Percentiles rank a stretch among this genome's conserved stretches.
phyloP scores from a whole-genome alignment of 2,329 filamentous ascomycete genomes.

The Colletotrichum siamense region DNA sequence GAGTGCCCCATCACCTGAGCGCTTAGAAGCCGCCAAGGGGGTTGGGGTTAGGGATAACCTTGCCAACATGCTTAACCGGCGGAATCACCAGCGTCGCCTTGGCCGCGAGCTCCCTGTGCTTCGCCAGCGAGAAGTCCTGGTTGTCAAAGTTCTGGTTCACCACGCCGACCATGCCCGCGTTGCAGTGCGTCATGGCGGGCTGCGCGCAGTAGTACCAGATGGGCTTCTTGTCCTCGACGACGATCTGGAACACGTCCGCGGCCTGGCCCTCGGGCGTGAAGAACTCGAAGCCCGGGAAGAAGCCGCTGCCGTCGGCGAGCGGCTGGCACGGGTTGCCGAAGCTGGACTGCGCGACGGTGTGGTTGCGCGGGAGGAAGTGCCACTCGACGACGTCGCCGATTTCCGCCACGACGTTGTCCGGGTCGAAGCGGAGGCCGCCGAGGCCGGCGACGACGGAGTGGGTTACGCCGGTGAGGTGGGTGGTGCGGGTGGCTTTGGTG shows the following conservation, averaged over 20 bases:
- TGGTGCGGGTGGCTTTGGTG: constrained; percentile 35
- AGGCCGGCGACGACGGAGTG: constrained; percentile 52
- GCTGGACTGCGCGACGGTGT: constrained; percentile 51
- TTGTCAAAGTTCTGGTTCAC: constrained; percentile 54
- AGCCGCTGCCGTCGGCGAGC: constrained; percentile 39
- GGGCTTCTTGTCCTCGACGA: constrained; percentile 43
- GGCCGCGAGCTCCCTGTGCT: constrained; percentile 41
- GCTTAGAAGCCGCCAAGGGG: constrained; percentile 39
- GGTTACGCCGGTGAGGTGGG: constrained; percentile 42
- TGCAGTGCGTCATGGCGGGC: constrained; percentile 47
- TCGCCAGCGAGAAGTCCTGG: constrained; percentile 40
- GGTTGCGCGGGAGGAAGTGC: constrained; percentile 58
- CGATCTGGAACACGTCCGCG: constrained; percentile 49
- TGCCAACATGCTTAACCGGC: constrained; percentile 37
- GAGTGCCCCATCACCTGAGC: background rate
- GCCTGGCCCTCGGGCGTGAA: constrained; percentile 38
- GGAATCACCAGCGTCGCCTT: constrained; percentile 33
- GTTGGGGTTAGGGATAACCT: constrained; percentile 46
- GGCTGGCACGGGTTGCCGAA: constrained; percentile 49
- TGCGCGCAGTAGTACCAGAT: constrained; percentile 48
- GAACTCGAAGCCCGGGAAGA: constrained; percentile 53
- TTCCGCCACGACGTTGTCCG: constrained; percentile 52
- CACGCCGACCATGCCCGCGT: constrained; percentile 53
- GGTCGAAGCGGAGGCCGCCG: constrained; percentile 54
- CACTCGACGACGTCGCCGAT: constrained; percentile 59